Evolutionary conservation across 1,139 yeast genomes (phyloP).

Genomic region (Chernovozyma aurita): DNA sequence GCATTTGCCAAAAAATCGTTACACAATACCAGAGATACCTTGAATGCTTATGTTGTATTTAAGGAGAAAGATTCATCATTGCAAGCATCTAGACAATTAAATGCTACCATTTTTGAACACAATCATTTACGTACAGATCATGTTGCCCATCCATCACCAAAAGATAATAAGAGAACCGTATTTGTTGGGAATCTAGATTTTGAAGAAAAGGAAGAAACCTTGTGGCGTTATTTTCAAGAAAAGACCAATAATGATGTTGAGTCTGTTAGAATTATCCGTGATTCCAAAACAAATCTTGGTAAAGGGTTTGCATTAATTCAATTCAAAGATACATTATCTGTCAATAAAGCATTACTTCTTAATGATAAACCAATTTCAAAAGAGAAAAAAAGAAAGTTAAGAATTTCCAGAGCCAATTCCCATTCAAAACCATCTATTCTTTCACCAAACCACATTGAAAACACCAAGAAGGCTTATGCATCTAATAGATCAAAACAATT

Average conservation of each 20-base stretch:
- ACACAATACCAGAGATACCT: constrained; percentile 72
- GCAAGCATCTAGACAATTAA: constrained; percentile 49
- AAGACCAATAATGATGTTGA: constrained; percentile 68
- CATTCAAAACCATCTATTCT: constrained; percentile 44
- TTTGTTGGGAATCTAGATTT: constrained; percentile 95
- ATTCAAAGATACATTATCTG: constrained; percentile 75
- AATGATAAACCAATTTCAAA: constrained; percentile 63
- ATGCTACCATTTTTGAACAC: constrained; percentile 63
- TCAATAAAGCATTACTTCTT: constrained; percentile 75
- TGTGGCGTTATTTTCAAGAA: constrained; percentile 75
- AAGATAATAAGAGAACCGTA: constrained; percentile 77
- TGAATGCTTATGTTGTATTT: constrained; percentile 86
- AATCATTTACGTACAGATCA: constrained; percentile 89
- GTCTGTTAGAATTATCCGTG: constrained; percentile 86
- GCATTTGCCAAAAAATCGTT: constrained; percentile 82
- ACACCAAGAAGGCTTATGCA: constrained; percentile 24
- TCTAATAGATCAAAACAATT: constrained; percentile 15
- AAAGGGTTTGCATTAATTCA: constrained; percentile 97
- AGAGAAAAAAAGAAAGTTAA: constrained; percentile 55
- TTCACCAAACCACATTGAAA: constrained; percentile 44
- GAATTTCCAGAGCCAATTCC: constrained; percentile 74
- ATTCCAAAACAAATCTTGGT: constrained; percentile 89
- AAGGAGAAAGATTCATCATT: constrained; percentile 48
- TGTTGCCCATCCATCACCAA: constrained; percentile 83
- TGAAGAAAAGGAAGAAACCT: constrained; percentile 83